Evolutionary conservation across 2,329 filamentous ascomycete genomes (phyloP), one percentile per base, ranked within the genome.

Genomic region (Rasamsonia emersonii): DNA sequence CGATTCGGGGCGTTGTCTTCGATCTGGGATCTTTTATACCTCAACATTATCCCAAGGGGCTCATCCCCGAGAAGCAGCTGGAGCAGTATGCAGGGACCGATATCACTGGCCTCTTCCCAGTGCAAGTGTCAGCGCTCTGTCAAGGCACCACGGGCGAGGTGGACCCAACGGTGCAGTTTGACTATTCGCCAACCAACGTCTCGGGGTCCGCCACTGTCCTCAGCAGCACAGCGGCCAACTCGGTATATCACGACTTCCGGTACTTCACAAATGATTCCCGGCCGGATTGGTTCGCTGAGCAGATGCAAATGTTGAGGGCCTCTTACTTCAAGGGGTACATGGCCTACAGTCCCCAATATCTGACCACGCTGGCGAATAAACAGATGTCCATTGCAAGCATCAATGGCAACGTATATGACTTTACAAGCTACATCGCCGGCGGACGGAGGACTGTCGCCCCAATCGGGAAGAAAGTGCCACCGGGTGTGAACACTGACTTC

Each of bases 71-170:
- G 19, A 76, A 76, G 41, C 62, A 69, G 5, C 61, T 96, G 28
- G 67, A 81, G 41, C 80, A 82, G 46, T 98, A 96, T 47, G 88
- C 82, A 28, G 91, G 91, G 32, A 64, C 76, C 25, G 93, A 98
- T 50, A 79, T 88, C n/a, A 93, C 84, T 14, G 68, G 73, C 23
- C 70, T 98, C 8, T 98, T 98, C 64, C 91, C 93, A 0, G 71
- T 98, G 1, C 91, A 98, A 56, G 89, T 98, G 10, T 93, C 82
- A 4, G 86, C 89, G 25, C 71, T 98, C 21, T 98, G 91, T 59
- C 74, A 82, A 38, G 91, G 89, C 37, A 75, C 73, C 18, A 69
- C 78, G 42, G 83, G 81, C 14, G 53, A 49, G 2, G 64, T 82
- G 28, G 71, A 85, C 49, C 72, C 73, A 3, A 71, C 77, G 24